Evolutionary conservation across 768 basidiomycete genomes (phyloP).

Genomic region (Tephrocybe sp.): DNA sequence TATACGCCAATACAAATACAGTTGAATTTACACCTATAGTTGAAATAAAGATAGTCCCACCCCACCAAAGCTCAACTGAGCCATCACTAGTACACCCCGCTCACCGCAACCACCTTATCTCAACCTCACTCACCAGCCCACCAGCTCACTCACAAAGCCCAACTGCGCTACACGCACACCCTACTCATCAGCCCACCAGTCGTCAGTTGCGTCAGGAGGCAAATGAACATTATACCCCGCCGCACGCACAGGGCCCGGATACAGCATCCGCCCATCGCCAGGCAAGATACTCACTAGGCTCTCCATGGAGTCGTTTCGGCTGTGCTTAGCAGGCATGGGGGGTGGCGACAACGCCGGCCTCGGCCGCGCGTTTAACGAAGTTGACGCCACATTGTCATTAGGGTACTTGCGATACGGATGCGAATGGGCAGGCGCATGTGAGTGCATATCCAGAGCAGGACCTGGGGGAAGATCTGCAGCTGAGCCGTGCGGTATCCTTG

Average conservation of each 20-base stretch:
- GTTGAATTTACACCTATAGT: too few species aligned
- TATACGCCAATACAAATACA: too few species aligned
- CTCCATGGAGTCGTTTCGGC: constrained; percentile 23
- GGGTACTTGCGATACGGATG: constrained; percentile 1
- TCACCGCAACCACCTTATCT: too few species aligned
- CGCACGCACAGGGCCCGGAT: constrained; percentile 34
- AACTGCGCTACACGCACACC: neutral
- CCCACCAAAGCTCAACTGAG: too few species aligned
- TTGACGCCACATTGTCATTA: constrained; percentile 11
- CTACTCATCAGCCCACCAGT: neutral
- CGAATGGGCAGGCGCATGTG: too few species aligned
- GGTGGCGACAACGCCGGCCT: constrained; percentile 4
- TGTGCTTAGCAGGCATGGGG: constrained; percentile 9
- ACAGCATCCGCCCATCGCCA: constrained; percentile 27
- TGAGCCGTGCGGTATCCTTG: too few species aligned
- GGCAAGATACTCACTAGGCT: constrained; percentile 14
- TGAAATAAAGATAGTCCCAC: too few species aligned
- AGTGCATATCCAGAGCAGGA: too few species aligned
- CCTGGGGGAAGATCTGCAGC: too few species aligned
- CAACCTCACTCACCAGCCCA: too few species aligned
- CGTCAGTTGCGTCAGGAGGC: neutral
- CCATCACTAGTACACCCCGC: neutral
- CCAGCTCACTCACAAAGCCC: too few species aligned
- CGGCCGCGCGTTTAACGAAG: too few species aligned
- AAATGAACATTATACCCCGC: constrained; percentile 24